These are phyloP conservation scores for Noccaea bulbosa DNA, from an alignment of 345 rosid genomes.

Conservation along the genomic window DNA sequence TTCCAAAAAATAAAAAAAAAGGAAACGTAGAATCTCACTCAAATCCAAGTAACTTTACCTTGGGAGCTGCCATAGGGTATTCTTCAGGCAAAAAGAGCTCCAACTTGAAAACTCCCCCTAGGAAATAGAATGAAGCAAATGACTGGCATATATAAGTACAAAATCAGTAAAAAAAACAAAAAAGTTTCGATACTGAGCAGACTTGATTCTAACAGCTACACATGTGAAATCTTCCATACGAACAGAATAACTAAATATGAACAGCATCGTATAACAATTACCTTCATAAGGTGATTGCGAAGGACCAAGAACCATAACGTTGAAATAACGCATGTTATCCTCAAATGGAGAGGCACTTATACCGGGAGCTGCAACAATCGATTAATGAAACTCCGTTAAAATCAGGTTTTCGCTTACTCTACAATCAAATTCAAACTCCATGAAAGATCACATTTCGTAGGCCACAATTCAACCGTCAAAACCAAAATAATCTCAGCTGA, in stretches of 20 bases:
- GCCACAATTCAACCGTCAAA: background rate
- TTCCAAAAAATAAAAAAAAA: too few relatives aligned
- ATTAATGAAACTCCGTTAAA: conserved; percentile 24
- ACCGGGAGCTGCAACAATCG: conserved; percentile 75
- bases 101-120: conserved; percentile 99
- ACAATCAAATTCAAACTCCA: conserved; percentile 29
- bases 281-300: conserved; percentile 98
- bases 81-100: conserved; percentile 99
- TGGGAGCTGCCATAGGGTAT: conserved; percentile 99
- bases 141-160: conserved; percentile 16
- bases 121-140: conserved; percentile 30
- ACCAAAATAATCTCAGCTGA: background rate
- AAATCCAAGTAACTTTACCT: conserved; percentile 54
- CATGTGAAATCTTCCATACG: background rate
- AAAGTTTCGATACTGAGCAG: background rate
- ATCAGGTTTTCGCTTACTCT: background rate
- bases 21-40: background rate
- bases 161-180: background rate
- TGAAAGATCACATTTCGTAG: conserved; percentile 22
- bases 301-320: conserved; percentile 98
- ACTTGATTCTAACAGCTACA: background rate
- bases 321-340: conserved; percentile 94
- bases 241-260: background rate
- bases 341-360: conserved; percentile 98
- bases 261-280: conserved; percentile 32